Evolutionary conservation across 2,329 filamentous ascomycete species (phyloP).

Genomic region (Aspergillus fischeri): DNA sequence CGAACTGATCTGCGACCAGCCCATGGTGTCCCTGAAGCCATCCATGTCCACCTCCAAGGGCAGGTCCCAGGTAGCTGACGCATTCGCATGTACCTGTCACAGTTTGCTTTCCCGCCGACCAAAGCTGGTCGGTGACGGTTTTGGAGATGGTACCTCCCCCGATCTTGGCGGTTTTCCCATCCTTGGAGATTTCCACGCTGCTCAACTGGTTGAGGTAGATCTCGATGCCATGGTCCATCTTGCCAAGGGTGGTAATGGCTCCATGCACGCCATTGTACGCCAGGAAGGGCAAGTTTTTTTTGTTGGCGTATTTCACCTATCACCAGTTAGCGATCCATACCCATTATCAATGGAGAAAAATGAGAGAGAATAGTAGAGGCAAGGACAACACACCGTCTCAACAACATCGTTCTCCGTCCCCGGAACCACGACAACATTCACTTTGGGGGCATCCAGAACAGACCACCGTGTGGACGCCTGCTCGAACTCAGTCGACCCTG

Average conservation of each 20-base stretch:
- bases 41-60: conserved; percentile 56
- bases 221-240: conserved; percentile 48
- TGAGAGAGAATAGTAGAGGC: background rate
- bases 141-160: conserved; percentile 48
- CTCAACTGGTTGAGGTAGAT: conserved; percentile 48
- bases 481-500: conserved; percentile 40
- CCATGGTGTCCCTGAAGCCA: conserved; percentile 53
- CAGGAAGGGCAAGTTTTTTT: conserved; percentile 48
- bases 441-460: conserved; percentile 38
- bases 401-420: conserved; percentile 48
- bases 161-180: conserved; percentile 47
- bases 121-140: conserved; percentile 46
- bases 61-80: conserved; percentile 46
- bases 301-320: conserved; percentile 48
- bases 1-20: conserved; percentile 51
- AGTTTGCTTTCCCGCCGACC: conserved; percentile 49
- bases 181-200: conserved; percentile 33
- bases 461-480: conserved; percentile 46
- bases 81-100: conserved; percentile 54
- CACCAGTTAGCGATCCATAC: background rate
- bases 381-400: conserved; percentile 39
- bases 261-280: conserved; percentile 53
- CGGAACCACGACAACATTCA: conserved; percentile 47
- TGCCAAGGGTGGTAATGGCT: conserved; percentile 46
- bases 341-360: background rate